phyloP scores from a whole-genome alignment of 495 filamentous ascomycete species.

The Chaetomium fimeti region DNA sequence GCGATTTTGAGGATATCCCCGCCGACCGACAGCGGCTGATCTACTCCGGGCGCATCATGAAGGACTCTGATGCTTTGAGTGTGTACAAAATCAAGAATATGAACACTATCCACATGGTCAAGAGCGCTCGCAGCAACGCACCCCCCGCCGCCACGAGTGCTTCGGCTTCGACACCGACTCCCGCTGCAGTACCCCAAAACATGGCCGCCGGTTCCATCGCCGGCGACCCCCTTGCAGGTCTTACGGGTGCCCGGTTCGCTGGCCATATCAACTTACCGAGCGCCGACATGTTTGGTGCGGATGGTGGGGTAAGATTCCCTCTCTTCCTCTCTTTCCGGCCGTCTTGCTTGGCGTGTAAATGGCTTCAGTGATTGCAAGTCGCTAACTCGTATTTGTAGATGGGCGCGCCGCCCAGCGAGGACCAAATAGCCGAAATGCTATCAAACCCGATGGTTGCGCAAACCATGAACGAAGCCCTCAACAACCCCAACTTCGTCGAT shows the following conservation, averaged over 20 bases:
- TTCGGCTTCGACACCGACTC: slow-evolving; percentile 50
- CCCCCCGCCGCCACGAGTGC: slow-evolving; percentile 57
- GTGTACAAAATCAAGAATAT: slow-evolving; percentile 92
- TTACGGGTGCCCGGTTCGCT: slow-evolving; percentile 93
- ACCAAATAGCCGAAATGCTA: slow-evolving; percentile 79
- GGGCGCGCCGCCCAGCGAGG: slow-evolving; percentile 78
- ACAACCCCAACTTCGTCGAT: slow-evolving; percentile 88
- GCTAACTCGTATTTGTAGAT: slow-evolving; percentile 60
- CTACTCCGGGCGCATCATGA: slow-evolving; percentile 94
- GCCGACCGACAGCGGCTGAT: slow-evolving; percentile 89
- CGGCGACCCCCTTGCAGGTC: slow-evolving; percentile 81
- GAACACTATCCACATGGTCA: slow-evolving; percentile 96
- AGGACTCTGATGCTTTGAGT: slow-evolving; percentile 80
- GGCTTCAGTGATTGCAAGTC: neutral
- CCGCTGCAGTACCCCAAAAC: slow-evolving; percentile 73
- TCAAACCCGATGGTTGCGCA: slow-evolving; percentile 79
- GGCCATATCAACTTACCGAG: slow-evolving; percentile 87
- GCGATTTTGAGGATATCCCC: slow-evolving; percentile 80
- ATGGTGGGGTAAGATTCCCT: slow-evolving; percentile 79
- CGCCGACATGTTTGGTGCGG: slow-evolving; percentile 87
- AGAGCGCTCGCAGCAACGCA: slow-evolving; percentile 88
- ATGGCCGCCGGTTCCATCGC: slow-evolving; percentile 83
- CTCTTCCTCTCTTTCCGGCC: neutral
- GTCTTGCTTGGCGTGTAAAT: neutral
- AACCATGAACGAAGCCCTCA: slow-evolving; percentile 87